A percentile compares a stretch with the other conserved stretches of the same genome.
These are phyloP conservation scores for Trichoderma sp. DNA, from an alignment of 2,329 filamentous ascomycete genomes.

Conservation along the genomic window DNA sequence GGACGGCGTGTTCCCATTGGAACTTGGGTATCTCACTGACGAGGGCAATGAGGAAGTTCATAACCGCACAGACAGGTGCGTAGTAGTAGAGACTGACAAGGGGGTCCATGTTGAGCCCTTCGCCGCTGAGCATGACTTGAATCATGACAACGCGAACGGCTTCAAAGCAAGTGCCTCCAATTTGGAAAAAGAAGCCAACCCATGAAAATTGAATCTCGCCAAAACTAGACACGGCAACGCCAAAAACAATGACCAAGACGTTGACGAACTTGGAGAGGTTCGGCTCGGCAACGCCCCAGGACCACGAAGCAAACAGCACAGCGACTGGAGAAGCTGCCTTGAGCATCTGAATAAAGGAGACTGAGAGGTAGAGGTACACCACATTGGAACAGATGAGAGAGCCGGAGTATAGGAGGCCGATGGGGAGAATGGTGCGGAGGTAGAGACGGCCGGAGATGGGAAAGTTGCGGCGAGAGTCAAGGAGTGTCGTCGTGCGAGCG, in stretches of 20 bases:
- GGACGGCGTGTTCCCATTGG: constrained; percentile 62
- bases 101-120: constrained; percentile 82
- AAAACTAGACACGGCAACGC: constrained; percentile 50
- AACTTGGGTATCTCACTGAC: constrained; percentile 67
- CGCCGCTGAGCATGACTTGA: constrained; percentile 72
- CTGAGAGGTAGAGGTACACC: constrained; percentile 65
- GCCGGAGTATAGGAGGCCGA: constrained; percentile 63
- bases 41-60: constrained; percentile 71
- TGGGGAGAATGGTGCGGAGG: constrained; percentile 61
- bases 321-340: constrained; percentile 66
- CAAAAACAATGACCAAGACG: constrained; percentile 50
- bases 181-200: constrained; percentile 65
- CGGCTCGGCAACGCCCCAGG: constrained; percentile 50
- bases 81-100: constrained; percentile 89
- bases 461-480: constrained; percentile 61
- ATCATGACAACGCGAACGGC: constrained; percentile 82
- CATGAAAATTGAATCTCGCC: constrained; percentile 69
- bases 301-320: constrained; percentile 64
- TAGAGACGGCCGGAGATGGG: constrained; percentile 61
- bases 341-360: constrained; percentile 70
- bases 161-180: constrained; percentile 75
- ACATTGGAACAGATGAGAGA: constrained; percentile 66
- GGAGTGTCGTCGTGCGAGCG: constrained; percentile 59
- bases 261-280: constrained; percentile 45
- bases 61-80: constrained; percentile 76